Evolutionary conservation across 164 flowering plant genomes (phyloP).

Genomic region (Vitis labrusca): DNA sequence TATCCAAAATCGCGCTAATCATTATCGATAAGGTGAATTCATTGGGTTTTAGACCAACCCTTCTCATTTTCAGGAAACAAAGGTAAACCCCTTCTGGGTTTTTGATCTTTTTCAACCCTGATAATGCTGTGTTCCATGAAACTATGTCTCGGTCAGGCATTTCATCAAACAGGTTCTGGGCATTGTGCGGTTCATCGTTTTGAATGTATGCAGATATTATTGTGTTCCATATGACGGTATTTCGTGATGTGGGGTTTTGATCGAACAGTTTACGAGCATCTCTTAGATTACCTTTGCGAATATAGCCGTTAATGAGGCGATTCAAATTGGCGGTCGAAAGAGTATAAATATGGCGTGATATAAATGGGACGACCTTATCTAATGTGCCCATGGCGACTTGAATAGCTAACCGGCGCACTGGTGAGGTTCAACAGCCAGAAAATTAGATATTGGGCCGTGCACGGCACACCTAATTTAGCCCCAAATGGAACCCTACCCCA

Average conservation of each 20-base stretch:
- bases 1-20: constrained; percentile 27
- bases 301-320: constrained; percentile 18
- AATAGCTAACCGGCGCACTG: too few species aligned
- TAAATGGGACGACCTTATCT: not conserved
- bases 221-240: constrained; percentile 47
- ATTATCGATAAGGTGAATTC: constrained; percentile 50
- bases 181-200: constrained; percentile 23
- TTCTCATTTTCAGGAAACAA: constrained; percentile 37
- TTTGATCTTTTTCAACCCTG: constrained; percentile 36
- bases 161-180: constrained; percentile 53
- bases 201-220: constrained; percentile 33
- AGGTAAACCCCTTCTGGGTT: constrained; percentile 21
- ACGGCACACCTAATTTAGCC: too few species aligned
- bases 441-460: too few species aligned
- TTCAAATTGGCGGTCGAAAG: constrained; percentile 24
- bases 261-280: constrained; percentile 48
- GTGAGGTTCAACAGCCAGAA: too few species aligned
- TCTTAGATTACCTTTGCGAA: constrained; percentile 23
- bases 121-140: constrained; percentile 60
- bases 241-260: constrained; percentile 25
- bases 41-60: constrained; percentile 33
- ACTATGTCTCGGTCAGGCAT: constrained; percentile 60
- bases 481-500: too few species aligned
- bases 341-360: constrained; percentile 22
- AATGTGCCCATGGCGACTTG: too few species aligned